These are phyloP conservation scores for Paecilomyces sp. DNA, from an alignment of 2,329 filamentous ascomycete species.

Conservation along the genomic window DNA sequence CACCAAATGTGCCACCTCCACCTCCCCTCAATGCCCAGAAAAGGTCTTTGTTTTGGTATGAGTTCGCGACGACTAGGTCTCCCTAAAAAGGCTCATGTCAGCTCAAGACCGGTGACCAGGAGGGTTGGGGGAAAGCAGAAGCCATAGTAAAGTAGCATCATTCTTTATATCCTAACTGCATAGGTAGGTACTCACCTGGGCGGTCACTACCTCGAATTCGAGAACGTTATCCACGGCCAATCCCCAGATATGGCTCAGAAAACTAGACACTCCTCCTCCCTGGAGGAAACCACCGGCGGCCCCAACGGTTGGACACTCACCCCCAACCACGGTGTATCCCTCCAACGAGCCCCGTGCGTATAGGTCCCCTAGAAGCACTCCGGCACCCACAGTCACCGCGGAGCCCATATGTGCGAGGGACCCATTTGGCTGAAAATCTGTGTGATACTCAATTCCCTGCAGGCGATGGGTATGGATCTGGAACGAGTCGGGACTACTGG, in stretches of 20 bases:
- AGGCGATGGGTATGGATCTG: neutral
- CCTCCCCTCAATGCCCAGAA: neutral
- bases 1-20: neutral
- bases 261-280: slow-evolving; percentile 49
- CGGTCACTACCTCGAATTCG: neutral
- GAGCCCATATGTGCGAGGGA: no score
- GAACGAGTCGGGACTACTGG: neutral
- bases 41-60: neutral
- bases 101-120: no score
- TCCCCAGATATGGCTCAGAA: slow-evolving; percentile 22
- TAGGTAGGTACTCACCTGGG: neutral
- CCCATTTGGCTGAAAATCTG: slow-evolving; percentile 1
- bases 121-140: no score
- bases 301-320: slow-evolving; percentile 43
- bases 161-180: no score
- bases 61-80: neutral
- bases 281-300: slow-evolving; percentile 52
- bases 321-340: slow-evolving; percentile 29
- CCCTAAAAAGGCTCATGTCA: neutral
- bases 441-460: neutral
- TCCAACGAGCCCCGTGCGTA: neutral
- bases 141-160: no score
- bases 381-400: neutral
- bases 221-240: neutral
- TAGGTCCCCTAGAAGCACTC: neutral